These are phyloP conservation scores for Ogataea paradorogensis DNA, from an alignment of 805 yeast genomes.

Conservation along the genomic window DNA sequence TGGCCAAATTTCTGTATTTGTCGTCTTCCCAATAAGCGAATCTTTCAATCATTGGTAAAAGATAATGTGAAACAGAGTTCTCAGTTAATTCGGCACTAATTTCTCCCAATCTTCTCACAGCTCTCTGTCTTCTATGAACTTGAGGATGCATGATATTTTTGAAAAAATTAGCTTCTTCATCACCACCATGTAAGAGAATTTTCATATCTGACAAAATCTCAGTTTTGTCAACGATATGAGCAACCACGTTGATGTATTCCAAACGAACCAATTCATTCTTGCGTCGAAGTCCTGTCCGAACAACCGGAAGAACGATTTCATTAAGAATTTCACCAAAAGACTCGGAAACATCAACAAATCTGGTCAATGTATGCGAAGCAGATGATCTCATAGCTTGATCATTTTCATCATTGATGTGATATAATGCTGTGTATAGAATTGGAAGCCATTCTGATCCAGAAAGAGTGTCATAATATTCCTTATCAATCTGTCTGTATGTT, in stretches of 20 bases:
- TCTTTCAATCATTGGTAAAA: conserved; percentile 82
- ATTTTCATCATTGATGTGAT: conserved; percentile 68
- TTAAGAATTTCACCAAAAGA: conserved; percentile 43
- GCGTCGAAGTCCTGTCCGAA: conserved; percentile 65
- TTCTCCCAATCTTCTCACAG: conserved; percentile 62
- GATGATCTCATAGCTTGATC: conserved; percentile 81
- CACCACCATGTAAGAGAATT: conserved; percentile 57
- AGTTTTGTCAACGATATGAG: conserved; percentile 54
- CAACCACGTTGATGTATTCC: conserved; percentile 68
- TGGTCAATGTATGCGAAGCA: conserved; percentile 59
- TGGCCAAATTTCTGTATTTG: conserved; percentile 55
- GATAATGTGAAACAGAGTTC: conserved; percentile 67
- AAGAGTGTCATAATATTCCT: conserved; percentile 42
- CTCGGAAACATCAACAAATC: conserved; percentile 55
- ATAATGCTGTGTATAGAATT: conserved; percentile 62
- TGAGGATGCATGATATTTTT: conserved; percentile 78
- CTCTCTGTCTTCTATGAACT: conserved; percentile 79
- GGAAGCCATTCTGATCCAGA: conserved; percentile 74
- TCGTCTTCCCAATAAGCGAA: conserved; percentile 63
- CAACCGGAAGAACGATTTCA: conserved; percentile 56
- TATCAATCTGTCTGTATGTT: conserved; percentile 66
- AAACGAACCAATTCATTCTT: conserved; percentile 59
- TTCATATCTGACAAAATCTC: conserved; percentile 65
- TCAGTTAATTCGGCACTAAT: conserved; percentile 45
- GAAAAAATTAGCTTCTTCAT: conserved; percentile 70